Base-by-base conservation (phyloP, 2,329 filamentous ascomycete genomes). In the Aspergillus phoenicis region DNA sequence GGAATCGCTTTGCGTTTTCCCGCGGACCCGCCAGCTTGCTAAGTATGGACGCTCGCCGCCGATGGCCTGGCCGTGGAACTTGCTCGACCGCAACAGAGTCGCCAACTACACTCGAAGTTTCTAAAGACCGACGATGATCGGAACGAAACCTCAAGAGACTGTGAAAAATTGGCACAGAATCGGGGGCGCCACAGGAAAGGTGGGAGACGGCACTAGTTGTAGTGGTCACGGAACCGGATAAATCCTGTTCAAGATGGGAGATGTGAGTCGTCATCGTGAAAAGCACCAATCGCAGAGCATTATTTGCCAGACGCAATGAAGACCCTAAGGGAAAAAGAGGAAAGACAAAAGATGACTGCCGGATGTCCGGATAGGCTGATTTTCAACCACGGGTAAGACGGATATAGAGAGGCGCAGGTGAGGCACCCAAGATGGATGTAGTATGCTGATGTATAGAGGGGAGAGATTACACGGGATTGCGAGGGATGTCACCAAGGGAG, bases 1-100 rank as follows among this genome's bases (percentile, higher is more conserved):
- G 73, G 67, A 81, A 71, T 60, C 77, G 75, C 72, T 81, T 81
- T 66, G 78, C 78, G 73, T 78, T 77, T 64, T 81, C 78, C 62
- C 78, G 77, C 73, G 78, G 72, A 59, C 75, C 72, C 71, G 78
- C 78, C 74, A 82, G 74, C 66, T 78, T 81, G 71, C 63, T 70
- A 30, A 77, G 62, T 43, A 77, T 66, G 13, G 72, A 72, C 52
- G 53, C 62, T 53, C 73, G 68, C 41, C 66, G 70, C 60, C 54
- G 64, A 41, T 61, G 59, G 30, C 60, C 58, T 45, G 67, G 64
- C 55, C 73, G 71, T 10, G 73, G 65, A 33, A 69, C 65, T 58
- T 70, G 64, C 57, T 71, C 67, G 36, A 63, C 53, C 33, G 61
- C 59, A 41, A 62, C 62, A 58, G 69, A 62, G 55, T 68, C 61